A percentile compares a stretch with the other conserved stretches of the same genome.
Conservation (phyloP, 2,329 filamentous ascomycete species). For the Blastomyces percursus region DNA sequence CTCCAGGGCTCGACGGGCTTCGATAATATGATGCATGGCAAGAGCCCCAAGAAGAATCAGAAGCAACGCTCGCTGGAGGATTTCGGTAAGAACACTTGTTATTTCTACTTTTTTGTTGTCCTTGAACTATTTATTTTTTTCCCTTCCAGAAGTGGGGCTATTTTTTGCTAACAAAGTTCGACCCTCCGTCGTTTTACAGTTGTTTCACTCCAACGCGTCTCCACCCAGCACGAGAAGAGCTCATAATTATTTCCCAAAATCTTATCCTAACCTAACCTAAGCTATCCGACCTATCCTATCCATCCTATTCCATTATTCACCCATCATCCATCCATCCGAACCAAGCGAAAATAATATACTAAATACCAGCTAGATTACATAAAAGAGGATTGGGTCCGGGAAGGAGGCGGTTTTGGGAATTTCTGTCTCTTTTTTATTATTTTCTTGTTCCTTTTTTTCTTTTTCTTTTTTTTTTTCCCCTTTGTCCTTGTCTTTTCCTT, state of each 20-base stretch:
- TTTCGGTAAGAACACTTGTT: slow-evolving; percentile 57
- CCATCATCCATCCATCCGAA: not conserved
- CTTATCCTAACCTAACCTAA: too few species aligned
- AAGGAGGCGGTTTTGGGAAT: not conserved
- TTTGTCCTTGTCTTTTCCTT: not conserved
- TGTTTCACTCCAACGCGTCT: slow-evolving; percentile 79
- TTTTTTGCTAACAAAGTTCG: not conserved
- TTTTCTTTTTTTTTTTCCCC: not conserved
- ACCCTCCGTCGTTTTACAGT: slow-evolving; percentile 41
- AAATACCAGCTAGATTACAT: not conserved
- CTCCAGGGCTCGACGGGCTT: slow-evolving; percentile 71
- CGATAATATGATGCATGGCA: slow-evolving; percentile 88
- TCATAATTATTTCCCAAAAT: slow-evolving; percentile 40
- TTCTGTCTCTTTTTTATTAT: not conserved
- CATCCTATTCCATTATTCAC: not conserved
- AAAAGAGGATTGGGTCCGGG: not conserved
- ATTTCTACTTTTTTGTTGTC: slow-evolving; percentile 5
- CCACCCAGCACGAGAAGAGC: slow-evolving; percentile 84
- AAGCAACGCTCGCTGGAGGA: slow-evolving; percentile 81
- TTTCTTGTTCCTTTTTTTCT: not conserved
- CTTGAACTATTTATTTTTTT: too few species aligned
- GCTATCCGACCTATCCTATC: too few species aligned
- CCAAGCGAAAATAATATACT: not conserved
- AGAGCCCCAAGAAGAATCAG: slow-evolving; percentile 67
- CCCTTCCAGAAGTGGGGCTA: too few species aligned